These are phyloP conservation scores for Xerocomus brunneocitrinus DNA, from an alignment of 768 basidiomycete species.

Conservation along the genomic window DNA sequence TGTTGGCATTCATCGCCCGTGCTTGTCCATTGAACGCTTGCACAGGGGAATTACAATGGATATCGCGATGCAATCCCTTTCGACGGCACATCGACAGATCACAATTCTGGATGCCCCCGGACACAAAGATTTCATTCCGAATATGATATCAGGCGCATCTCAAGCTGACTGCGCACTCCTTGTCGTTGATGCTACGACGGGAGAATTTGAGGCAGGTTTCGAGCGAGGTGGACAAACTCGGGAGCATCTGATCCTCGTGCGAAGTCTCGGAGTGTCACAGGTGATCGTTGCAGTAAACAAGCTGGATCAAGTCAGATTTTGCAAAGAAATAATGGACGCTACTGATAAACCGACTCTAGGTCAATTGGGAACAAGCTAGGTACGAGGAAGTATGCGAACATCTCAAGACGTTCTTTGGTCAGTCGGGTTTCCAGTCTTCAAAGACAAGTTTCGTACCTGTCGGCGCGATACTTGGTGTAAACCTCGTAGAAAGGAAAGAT, in stretches of 20 bases:
- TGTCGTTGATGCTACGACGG: constrained; percentile 84
- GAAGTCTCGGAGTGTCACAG: constrained; percentile 89
- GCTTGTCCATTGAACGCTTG: constrained; percentile 6
- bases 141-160: constrained; percentile 98
- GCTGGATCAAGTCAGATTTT: constrained; percentile 69
- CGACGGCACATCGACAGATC: constrained; percentile 70
- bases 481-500: constrained; percentile 54
- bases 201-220: constrained; percentile 96
- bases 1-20: constrained; percentile 12
- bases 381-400: constrained; percentile 79
- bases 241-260: constrained; percentile 87
- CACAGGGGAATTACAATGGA: constrained; percentile 96
- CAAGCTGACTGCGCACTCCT: constrained; percentile 95
- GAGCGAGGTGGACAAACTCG: constrained; percentile 92
- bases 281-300: constrained; percentile 94
- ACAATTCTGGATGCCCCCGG: constrained; percentile 98
- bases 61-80: constrained; percentile 77
- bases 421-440: constrained; percentile 78
- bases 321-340: background rate
- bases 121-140: constrained; percentile 96
- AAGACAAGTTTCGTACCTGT: constrained; percentile 87
- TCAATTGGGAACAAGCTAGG: constrained; percentile 78
- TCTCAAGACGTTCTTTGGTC: constrained; percentile 75
- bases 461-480: constrained; percentile 86
- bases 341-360: constrained; percentile 42